These are phyloP conservation scores for Nemania sp. DNA, from an alignment of 2,329 filamentous ascomycete genomes.

Conservation along the genomic window DNA sequence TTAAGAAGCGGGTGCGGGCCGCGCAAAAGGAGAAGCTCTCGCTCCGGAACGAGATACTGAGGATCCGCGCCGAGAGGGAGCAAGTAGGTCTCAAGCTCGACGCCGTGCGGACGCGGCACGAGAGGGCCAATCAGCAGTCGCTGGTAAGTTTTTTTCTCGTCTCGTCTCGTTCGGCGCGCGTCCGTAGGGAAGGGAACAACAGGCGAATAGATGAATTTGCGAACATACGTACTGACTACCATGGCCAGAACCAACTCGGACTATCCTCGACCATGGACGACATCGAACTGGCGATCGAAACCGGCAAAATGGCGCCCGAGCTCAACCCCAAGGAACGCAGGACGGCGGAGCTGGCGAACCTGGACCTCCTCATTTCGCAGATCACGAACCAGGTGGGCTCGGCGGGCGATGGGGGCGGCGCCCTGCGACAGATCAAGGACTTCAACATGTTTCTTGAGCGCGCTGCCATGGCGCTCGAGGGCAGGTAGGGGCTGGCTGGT, in stretches of 20 bases:
- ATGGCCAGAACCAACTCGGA: slow-evolving; percentile 50
- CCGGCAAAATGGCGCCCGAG: slow-evolving; percentile 54
- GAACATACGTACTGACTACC: no score
- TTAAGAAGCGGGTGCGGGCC: slow-evolving; percentile 61
- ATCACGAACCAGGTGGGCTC: slow-evolving; percentile 59
- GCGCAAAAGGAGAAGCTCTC: slow-evolving; percentile 61
- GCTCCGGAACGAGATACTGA: slow-evolving; percentile 64
- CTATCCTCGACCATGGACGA: slow-evolving; percentile 65
- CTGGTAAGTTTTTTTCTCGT: slow-evolving; percentile 47
- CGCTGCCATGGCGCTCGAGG: slow-evolving; percentile 60
- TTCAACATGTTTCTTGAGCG: slow-evolving; percentile 69
- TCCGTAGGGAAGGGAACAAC: no score
- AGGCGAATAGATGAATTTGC: no score
- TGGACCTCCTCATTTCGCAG: slow-evolving; percentile 61
- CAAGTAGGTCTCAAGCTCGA: slow-evolving; percentile 67
- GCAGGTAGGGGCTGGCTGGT: slow-evolving; percentile 27
- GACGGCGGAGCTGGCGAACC: slow-evolving; percentile 57
- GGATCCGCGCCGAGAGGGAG: slow-evolving; percentile 62
- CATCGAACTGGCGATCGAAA: slow-evolving; percentile 61
- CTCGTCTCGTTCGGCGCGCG: no score
- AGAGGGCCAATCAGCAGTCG: slow-evolving; percentile 56
- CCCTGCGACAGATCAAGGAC: slow-evolving; percentile 60
- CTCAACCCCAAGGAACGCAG: slow-evolving; percentile 52
- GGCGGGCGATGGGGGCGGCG: slow-evolving; percentile 53
- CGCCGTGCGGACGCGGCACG: slow-evolving; percentile 63